Base-by-base conservation (phyloP, 768 basidiomycete genomes). In the Suillus subluteus region DNA sequence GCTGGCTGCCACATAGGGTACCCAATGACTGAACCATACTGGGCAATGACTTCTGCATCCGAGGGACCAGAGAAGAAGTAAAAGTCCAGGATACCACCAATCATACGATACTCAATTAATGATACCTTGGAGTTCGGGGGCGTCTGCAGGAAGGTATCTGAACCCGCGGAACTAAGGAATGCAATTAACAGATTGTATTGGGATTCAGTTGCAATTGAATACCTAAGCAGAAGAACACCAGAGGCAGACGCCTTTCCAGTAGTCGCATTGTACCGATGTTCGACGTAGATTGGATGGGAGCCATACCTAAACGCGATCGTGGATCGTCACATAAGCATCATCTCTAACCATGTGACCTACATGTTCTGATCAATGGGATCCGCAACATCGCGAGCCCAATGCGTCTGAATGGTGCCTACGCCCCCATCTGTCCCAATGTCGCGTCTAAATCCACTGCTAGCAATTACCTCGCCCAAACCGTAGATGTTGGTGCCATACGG, bases 21-120 rank as follows among this genome's bases (percentile, higher is more conserved):
- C 4, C 91, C 91, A 35, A 91, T 82, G n/a, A 87, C 78, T 43
- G 79, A 83, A 6, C 88, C 85, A 70, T 93, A 91, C 75, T 94
- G 91, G 67, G 89, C 84, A 59, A 91, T 84, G 11, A 92, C 91
- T n/a, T 76, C 75, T 55, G 79, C 79, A 32, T 88, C 73, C 23
- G 71, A 58, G 26, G 86, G 66, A 0, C 89, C 89, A 21, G 87
- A 85, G 73, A 93, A 84, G 78, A 91, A 92, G 80, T 92, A 93
- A 69, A 94, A 87, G 76, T 93, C 90, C 40, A 94, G 78, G 0
- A 87, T 88, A 21, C 92, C 92, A 6, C 92, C 92, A 56, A 94
- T 79, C 74, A 88, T 79, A 56, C 92, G 82, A 73, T 94, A 95
- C 70, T 94, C 82, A 30, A 94, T 81, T 4, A 91, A 78, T 1